Evolutionary conservation across 176 grass and related monocot species (phyloP), one percentile per base, ranked within the genome.

Genomic region (Typha latifolia): DNA sequence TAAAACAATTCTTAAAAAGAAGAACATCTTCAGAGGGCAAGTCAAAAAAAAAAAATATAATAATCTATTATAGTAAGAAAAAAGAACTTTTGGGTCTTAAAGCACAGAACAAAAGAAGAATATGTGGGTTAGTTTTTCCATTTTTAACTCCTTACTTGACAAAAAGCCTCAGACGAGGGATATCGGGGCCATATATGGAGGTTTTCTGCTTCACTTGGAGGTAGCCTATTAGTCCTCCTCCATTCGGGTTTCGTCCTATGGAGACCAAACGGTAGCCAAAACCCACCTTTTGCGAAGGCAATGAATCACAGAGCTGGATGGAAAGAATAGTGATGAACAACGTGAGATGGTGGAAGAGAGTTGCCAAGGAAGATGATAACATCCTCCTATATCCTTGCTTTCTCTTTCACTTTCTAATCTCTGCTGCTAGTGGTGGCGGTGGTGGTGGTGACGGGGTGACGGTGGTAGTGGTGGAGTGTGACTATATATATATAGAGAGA

Each of bases 121-220:
- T 29, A 29, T 29, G 3, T 3, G n/a, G 3, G 27, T 3, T 29
- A 29, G 27, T 29, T 29, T 12, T 26, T 77, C n/a, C 32, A 1
- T 47, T 55, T 18, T 55, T 5, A 5, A 67, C 14, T 64, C 3
- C 79, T 87, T 90, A 99, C 89, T 93, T 99, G 53, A 99, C 94
- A 66, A 90, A 99, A 62, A 93, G 83, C 80, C 83, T 78, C 75
- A 99, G 89, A 81, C 62, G 81, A 20, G 89, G 89, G 26, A 93
- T 90, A 82, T 99, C 94, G 80, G 89, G 78, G 43, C 94, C 94
- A 49, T 85, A 99, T 66, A 68, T 82, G 19, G 89, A 82, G 64
- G 83, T 72, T 15, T 64, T 67, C 13, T 74, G 81, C 84, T 90
- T 89, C 51, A 86, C 64, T 74, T 90, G 83, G 26, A 97, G 89